Base-by-base conservation (phyloP, 2,329 filamentous ascomycete genomes). In the Neopestalotiopsis rosae region DNA sequence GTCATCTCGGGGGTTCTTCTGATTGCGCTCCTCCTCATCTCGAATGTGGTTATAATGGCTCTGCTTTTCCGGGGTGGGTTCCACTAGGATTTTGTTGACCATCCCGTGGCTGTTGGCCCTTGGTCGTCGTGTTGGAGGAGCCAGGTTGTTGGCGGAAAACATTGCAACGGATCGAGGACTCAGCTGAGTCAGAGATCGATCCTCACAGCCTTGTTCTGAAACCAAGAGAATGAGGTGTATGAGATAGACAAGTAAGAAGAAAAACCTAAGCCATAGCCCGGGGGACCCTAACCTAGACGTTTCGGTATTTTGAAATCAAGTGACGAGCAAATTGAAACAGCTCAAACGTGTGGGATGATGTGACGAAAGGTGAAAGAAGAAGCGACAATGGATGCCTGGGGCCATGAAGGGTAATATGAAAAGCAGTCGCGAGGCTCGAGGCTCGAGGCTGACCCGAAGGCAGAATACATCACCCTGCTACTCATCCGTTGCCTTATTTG, bases 381-480 rank as follows among this genome's bases (percentile, higher is more conserved):
- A 59, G 10, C 61, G 12, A 63, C n/a, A 24, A 63, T 28, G 38
- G 30, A 30, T 62, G 57, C 30, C 24, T 59, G 38, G 65, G 59
- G 56, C 38, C 30, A 12, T 58, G 61, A 67, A 28, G 42, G 40
- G n/a, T 40, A 38, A 34, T 49, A 62, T 38, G 30, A 40, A 57
- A 52, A 14, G 7, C 14, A 17, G 45, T 24, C 17, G 20, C 30
- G 17, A 7, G n/a, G 49, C 24, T 4, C 49, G 61, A 57, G 61
- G 32, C 61, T 73, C 72, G 72, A 77, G 75, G 76, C 75, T 76
- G 73, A 75, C 76, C 66, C 72, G 59, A 42, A 74, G 76, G 74
- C 75, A 74, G 71, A 74, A 69, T 67, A 30, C 7, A 32, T 45
- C 17, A 63, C 38, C 32, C n/a, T 61, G 6, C 65, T 14, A 28